Evolutionary conservation across 129 eudicot species (phyloP).

Genomic region (Arctium minus): DNA sequence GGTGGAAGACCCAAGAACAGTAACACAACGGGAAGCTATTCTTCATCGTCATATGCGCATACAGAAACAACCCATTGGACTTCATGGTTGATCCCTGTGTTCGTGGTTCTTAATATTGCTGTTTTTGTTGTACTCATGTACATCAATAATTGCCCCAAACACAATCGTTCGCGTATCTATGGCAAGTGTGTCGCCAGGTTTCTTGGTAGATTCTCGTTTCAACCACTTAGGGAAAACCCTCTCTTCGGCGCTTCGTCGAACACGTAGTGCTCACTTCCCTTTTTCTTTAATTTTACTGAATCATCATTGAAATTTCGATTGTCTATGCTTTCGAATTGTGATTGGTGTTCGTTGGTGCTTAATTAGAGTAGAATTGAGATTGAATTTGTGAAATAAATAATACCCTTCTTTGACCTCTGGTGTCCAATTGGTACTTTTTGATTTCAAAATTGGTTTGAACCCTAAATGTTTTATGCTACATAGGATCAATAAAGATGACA

Average conservation of each 20-base stretch:
- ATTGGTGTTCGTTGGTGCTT: background rate
- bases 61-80: conserved; percentile 46
- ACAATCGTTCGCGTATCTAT: conserved; percentile 4
- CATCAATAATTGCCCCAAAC: conserved; percentile 68
- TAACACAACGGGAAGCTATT: background rate
- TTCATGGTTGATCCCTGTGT: conserved; percentile 75
- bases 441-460: background rate
- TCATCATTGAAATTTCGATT: background rate
- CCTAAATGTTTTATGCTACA: background rate
- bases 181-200: conserved; percentile 63
- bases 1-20: conserved; percentile 30
- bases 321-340: background rate
- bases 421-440: conserved; percentile 7
- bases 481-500: background rate
- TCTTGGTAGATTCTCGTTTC: conserved; percentile 75
- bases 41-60: conserved; percentile 18
- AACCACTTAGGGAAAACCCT: conserved; percentile 68
- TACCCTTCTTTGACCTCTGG: background rate
- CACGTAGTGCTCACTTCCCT: conserved; percentile 34
- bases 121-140: conserved; percentile 66
- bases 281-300: background rate
- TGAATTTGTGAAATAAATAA: background rate
- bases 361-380: background rate
- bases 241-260: conserved; percentile 77
- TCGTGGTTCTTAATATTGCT: conserved; percentile 52